Evolutionary conservation across 2,329 filamentous ascomycete genomes (phyloP), one percentile per base, ranked within the genome.

Genomic region (Aureobasidium namibiae): DNA sequence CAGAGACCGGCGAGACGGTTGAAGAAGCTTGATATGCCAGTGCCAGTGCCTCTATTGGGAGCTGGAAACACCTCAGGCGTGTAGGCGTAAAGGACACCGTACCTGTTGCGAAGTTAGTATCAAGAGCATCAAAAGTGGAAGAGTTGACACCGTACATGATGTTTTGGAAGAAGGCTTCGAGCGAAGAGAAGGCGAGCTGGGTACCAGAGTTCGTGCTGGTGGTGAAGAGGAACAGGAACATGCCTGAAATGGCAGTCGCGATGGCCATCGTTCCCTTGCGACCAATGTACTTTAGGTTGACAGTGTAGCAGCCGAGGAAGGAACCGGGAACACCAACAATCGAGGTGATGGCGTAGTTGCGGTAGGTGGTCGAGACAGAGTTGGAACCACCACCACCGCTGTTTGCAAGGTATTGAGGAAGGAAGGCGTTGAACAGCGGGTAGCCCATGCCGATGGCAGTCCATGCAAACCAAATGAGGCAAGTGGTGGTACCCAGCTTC

Each of bases 371-470:
- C 48, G 44, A 61, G 39, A 13, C 74, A 68, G 26, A 74, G 72
- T 10, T 65, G 50, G 73, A 73, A 14, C 67, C 63, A 8, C 65
- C 67, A 11, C 75, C 76, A 26, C 82, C 80, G 59, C 84, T 81
- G 26, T 56, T 56, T 24, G 85, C 82, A 61, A 95, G 82, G 68
- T 94, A 94, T 65, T 94, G 88, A 0, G 90, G 90, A n/a, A 95
- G 79, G 74, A 95, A 95, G 56, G 88, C 87, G 72, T 94, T 94
- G 80, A 92, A 95, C 1, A 95, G 81, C 1, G 89, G 90, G 68
- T 92, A 95, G 2, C 86, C 89, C 83, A 95, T 88, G 61, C 90
- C 90, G 64, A 95, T 92, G 14, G 83, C 86, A 0, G 85, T 80
- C 90, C 90, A 95, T 69, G 84, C 85, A 72, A 91, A 88, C 88